A percentile compares a stretch with the other conserved stretches of the same genome.
Evolutionary conservation across 345 rosid species (phyloP).

Genomic region (Excoecaria cochinchinensis): DNA sequence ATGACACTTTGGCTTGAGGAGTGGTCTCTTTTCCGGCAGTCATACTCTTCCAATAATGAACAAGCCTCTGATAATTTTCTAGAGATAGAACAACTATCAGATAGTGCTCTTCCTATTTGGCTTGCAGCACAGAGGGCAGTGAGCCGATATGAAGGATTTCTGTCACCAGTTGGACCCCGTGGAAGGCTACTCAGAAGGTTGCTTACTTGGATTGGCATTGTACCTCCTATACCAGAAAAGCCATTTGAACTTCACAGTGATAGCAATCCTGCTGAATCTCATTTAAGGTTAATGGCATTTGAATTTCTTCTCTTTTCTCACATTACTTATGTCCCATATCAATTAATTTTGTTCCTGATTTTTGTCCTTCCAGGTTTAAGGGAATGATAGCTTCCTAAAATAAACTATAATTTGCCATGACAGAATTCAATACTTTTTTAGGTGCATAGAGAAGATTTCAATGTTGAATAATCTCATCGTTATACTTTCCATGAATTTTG

Average conservation of each 20-base stretch:
- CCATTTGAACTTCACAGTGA: conserved; percentile 53
- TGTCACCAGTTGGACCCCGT: conserved; percentile 86
- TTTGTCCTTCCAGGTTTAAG: conserved; percentile 1
- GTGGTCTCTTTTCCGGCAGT: conserved; percentile 49
- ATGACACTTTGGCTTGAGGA: conserved; percentile 65
- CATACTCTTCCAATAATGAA: conserved; percentile 38
- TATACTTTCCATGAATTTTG: neutral
- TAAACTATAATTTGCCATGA: neutral
- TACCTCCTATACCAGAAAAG: conserved; percentile 57
- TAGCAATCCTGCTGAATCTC: conserved; percentile 60
- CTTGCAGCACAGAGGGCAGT: conserved; percentile 94
- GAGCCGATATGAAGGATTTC: conserved; percentile 77
- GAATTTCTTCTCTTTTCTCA: conserved; percentile 14
- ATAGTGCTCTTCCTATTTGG: conserved; percentile 74
- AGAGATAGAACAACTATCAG: conserved; percentile 48
- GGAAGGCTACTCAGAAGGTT: conserved; percentile 74
- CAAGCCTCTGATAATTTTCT: conserved; percentile 41
- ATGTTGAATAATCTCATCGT: neutral
- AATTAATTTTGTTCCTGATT: conserved; percentile 9
- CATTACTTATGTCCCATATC: neutral
- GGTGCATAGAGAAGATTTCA: neutral
- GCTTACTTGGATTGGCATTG: conserved; percentile 70
- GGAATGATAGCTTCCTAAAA: neutral
- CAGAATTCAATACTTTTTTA: neutral
- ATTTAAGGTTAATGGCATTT: conserved; percentile 56